Conservation (phyloP, 106 monocot species). For the Alisma plantagoaquatica region DNA sequence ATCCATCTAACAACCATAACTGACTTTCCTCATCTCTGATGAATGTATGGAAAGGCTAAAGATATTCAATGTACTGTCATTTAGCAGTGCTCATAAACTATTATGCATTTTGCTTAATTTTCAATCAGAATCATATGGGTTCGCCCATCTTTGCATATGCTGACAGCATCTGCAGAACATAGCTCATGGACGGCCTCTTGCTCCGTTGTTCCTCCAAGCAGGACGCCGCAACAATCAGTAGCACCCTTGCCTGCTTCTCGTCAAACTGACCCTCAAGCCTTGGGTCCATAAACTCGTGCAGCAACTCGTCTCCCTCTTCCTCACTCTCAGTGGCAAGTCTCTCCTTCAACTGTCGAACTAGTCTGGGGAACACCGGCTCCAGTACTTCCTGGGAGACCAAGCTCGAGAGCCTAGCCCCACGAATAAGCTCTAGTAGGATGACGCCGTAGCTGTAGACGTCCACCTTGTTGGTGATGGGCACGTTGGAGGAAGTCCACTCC, state of each 20-base stretch:
- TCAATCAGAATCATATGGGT: no score
- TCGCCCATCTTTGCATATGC: no score
- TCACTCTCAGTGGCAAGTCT: not conserved
- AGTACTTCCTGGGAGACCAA: no score
- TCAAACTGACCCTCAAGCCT: not conserved
- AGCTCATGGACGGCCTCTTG: conserved; percentile 3
- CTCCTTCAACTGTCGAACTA: not conserved
- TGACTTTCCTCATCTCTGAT: no score
- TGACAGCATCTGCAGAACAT: not conserved
- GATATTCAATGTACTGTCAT: no score
- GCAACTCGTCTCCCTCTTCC: not conserved
- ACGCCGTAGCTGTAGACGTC: conserved; percentile 17
- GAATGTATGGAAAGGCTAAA: no score
- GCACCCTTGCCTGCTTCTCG: conserved; percentile 3
- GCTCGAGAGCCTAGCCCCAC: conserved; percentile 7
- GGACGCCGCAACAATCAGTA: not conserved
- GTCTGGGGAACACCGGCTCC: not conserved
- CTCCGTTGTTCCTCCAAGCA: conserved; percentile 4
- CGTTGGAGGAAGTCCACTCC: conserved; percentile 6
- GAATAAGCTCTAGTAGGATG: conserved; percentile 7
- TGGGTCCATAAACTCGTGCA: not conserved
- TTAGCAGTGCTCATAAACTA: no score
- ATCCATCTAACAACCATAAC: no score
- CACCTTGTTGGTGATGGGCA: conserved; percentile 13
- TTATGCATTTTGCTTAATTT: no score